Base-by-base conservation (phyloP, 345 rosid species). In the Xanthoceras sorbifolium region DNA sequence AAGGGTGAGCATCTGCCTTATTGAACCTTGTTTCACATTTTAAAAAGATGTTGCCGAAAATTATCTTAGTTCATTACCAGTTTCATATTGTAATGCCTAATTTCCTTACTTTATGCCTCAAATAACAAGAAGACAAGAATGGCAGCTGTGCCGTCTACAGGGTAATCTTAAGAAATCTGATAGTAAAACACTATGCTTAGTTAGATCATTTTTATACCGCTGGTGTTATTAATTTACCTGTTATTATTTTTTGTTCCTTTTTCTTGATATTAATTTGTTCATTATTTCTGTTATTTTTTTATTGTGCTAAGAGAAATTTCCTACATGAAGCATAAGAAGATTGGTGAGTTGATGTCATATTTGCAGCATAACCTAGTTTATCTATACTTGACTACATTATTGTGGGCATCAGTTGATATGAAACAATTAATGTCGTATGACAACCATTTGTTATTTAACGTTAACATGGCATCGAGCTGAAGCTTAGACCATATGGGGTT, bases 1-100 rank as follows among this genome's bases (percentile, higher is more conserved):
- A 96, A 92, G 76, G 99, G 99, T 93, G 76, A 84, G 89, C 68
- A 44, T 50, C 50, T 44, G 64, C 78, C 61, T 8, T 50, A 9
- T 55, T 70, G 29, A 31, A 65, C 28, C 50, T 66, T 66, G 12
- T 20, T 38, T 28, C n/a, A 40, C 18, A 23, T 22, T 0, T 26
- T 29, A 54, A 22, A 57, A 57, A 22, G 67, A 38, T 75, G 61
- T 64, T 68, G 42, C 11, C 11, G 29, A 18, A 17, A 52, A 50
- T 65, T 36, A 20, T 65, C 48, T 36, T 28, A 31, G 36, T 64
- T 32, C 69, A 40, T 67, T 40, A 50, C 4, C 22, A 66, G 4
- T 61, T 25, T 61, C 20, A 10, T 17, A n/a, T 60, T 25, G 7
- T 60, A 60, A 60, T 22, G 31, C 64, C 14, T 60, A 60, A 14